Base-by-base conservation (phyloP, 768 basidiomycete species). In the Mycena maculata region DNA sequence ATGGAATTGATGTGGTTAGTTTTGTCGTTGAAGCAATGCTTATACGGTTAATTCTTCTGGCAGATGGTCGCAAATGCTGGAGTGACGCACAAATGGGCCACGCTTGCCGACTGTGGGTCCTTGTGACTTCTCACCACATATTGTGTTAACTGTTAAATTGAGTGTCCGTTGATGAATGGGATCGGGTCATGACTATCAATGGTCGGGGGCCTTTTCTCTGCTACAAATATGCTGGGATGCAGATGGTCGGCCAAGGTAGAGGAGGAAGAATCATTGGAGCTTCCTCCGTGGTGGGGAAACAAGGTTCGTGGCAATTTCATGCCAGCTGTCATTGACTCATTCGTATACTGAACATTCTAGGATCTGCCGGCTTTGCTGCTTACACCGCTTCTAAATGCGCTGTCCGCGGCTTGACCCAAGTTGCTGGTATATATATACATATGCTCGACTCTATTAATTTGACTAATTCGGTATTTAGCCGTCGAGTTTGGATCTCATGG, bases 161-260 rank as follows among this genome's bases (percentile, higher is more conserved):
- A 36, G 33, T 36, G 33, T 36, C 33, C 33, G 33, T 36, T 36
- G 33, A 36, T 36, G 33, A 36, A 7, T 36, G 33, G 33, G 33
- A 36, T 36, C 33, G 33, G 3, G 5, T 73, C 4, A 67, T 78
- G 47, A 45, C 50, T 16, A 71, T 80, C 59, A 83, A 83, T 53
- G 71, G 72, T 0, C 73, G 76, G 4, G 79, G 78, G 4, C 54
- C 74, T 8, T 79, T 82, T 59, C 68, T 80, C 36, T 79, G 78
- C 65, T 83, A 81, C 71, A 78, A 80, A 64, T 73, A 78, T 38
- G 82, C 82, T 4, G 80, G 77, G 8, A 33, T 53, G 16, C 76
- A 81, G 59, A 78, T 83, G 79, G 72, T 83, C 50, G 63, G 68
- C 38, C 82, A 80, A 68, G 80, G 81, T 0, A 69, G 71, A 2